Base-by-base conservation (phyloP, 805 yeast genomes). In the Candida nemodendra region DNA sequence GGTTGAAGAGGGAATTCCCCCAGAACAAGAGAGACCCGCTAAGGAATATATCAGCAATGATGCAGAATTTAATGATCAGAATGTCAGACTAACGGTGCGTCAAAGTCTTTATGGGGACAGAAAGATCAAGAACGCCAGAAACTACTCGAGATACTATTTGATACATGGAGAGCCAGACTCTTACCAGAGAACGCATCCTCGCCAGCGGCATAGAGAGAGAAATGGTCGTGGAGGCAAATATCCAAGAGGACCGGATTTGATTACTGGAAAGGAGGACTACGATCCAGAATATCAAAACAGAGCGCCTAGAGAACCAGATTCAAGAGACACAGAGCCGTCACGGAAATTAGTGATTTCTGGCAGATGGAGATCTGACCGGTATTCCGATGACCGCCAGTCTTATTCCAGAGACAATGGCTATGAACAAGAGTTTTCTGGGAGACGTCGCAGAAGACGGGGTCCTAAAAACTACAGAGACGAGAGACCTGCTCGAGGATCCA, bases 121-220 rank as follows among this genome's bases (percentile, higher is more conserved):
- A 31, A 83, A 83, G 48, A 72, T 71, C 12, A 66, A 66, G 38
- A 76, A 77, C 42, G 80, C 88, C 8, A 65, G 74, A 16, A 74
- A 68, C 11, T 71, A 71, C 37, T 79, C 86, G 15, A 59, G 84
- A 27, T 83, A 81, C 59, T 83, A 83, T 61, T 63, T 80, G 40
- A 54, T 79, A 13, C 81, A 83, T 47, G 91, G 91, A 3, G 89
- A 80, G 53, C 91, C 89, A 3, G 76, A 77, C 11, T 40, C 38
- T 13, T 41, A 55, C 63, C 53, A 64, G 49, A 51, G 72, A 42
- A 22, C 44, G 17, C 32, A 38, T 17, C 34, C 35, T 9, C 22
- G 32, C 18, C 36, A 31, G 27, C 54, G 50, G 24, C 36, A 45
- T 19, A 46, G 51, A 34, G 27, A 34, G 5, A 47, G 51, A 12